Evolutionary conservation across 805 yeast species (phyloP).

Genomic region (Nakazawaea populi): DNA sequence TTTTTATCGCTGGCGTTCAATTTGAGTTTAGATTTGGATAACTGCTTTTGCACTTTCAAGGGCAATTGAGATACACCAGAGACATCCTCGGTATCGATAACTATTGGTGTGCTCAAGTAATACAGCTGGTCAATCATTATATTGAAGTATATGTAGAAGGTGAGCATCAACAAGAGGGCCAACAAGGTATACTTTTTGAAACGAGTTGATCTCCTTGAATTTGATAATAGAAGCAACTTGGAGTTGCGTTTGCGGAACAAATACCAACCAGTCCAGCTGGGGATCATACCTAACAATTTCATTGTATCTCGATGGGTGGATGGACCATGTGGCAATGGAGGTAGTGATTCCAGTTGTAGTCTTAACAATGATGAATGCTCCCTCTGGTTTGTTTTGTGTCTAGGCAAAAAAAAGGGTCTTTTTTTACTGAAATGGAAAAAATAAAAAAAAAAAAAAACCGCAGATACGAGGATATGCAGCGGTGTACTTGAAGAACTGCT

Average conservation of each 20-base stretch:
- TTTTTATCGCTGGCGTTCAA: neutral
- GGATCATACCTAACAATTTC: neutral
- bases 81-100: conserved; percentile 9
- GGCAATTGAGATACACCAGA: conserved; percentile 7
- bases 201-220: conserved; percentile 2
- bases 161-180: neutral
- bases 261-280: neutral
- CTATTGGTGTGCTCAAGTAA: conserved; percentile 1
- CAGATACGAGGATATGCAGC: too few species aligned
- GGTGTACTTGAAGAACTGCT: too few species aligned
- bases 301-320: too few species aligned
- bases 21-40: conserved; percentile 5
- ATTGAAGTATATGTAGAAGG: neutral
- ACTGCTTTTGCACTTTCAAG: neutral
- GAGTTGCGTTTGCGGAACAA: neutral
- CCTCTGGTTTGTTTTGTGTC: too few species aligned
- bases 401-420: too few species aligned
- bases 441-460: too few species aligned
- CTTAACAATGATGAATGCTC: too few species aligned
- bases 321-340: too few species aligned
- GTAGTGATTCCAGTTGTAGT: too few species aligned
- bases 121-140: neutral
- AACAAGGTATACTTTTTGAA: conserved; percentile 2
- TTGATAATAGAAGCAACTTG: neutral
- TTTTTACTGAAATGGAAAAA: too few species aligned